Conservation (phyloP, 352 stramenopile genomes). For the Bremia lactucae region DNA sequence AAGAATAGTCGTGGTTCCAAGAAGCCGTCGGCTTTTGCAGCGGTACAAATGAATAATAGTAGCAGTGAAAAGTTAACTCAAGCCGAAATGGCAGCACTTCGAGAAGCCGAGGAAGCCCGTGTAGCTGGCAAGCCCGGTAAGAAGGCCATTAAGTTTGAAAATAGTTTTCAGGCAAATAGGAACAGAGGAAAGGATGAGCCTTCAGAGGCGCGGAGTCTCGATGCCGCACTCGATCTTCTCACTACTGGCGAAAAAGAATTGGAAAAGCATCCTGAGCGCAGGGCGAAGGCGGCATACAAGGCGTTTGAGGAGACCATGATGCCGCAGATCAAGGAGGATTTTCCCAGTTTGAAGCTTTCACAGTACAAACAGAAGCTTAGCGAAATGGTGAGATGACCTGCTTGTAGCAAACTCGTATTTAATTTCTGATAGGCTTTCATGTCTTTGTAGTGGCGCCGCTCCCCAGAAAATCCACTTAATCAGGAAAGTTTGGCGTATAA, state of each 20-base stretch:
- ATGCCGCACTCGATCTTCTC: constrained; percentile 53
- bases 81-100: constrained; percentile 33
- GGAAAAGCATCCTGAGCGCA: constrained; percentile 55
- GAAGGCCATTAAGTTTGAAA: constrained; percentile 58
- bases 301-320: constrained; percentile 68
- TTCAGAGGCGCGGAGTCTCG: constrained; percentile 47
- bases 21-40: constrained; percentile 18
- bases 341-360: constrained; percentile 61
- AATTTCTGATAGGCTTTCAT: constrained; percentile 5
- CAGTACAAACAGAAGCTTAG: constrained; percentile 78
- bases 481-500: constrained; percentile 68
- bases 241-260: constrained; percentile 35
- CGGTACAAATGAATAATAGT: constrained; percentile 9
- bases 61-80: constrained; percentile 42
- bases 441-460: constrained; percentile 53
- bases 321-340: constrained; percentile 58
- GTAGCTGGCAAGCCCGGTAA: constrained; percentile 31
- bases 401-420: too few relatives aligned
- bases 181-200: constrained; percentile 37
- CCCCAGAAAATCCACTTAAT: constrained; percentile 70
- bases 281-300: constrained; percentile 71
- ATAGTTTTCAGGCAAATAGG: constrained; percentile 38
- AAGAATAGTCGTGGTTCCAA: constrained; percentile 56
- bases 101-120: constrained; percentile 31
- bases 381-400: constrained; percentile 39